A percentile compares a stretch with the other conserved stretches of the same genome.
Conservation (phyloP, 179 eudicot species). For the Sideroxylon spinosum region DNA sequence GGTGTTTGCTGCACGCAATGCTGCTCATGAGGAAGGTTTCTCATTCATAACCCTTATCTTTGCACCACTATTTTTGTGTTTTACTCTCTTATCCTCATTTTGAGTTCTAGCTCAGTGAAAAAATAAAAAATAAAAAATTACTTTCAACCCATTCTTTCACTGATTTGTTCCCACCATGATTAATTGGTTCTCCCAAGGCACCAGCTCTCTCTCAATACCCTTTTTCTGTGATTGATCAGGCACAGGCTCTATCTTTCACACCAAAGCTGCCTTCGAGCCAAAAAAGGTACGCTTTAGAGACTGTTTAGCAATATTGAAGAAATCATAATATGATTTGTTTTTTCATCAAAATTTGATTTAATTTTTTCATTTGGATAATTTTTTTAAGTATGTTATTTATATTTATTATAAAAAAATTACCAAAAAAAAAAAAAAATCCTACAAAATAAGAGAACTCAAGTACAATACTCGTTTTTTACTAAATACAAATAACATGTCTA, state of each 20-base stretch:
- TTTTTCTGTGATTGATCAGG: neutral
- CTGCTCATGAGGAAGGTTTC: constrained; percentile 13
- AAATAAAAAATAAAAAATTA: neutral
- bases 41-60: neutral
- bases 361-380: no score
- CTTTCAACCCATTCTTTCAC: neutral
- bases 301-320: neutral
- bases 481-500: no score
- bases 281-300: constrained; percentile 10
- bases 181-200: neutral
- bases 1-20: constrained; percentile 3
- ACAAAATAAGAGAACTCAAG: no score
- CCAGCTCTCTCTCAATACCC: neutral
- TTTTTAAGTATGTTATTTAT: no score
- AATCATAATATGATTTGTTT: no score
- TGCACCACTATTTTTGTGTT: neutral
- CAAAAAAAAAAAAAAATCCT: no score
- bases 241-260: constrained; percentile 1
- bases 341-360: no score
- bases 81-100: neutral
- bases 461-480: no score
- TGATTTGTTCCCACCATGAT: neutral
- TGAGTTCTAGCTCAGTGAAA: neutral
- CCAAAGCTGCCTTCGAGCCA: neutral
- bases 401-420: no score